Base-by-base conservation (phyloP, 2,329 filamentous ascomycete genomes). In the Meredithiella fracta region DNA sequence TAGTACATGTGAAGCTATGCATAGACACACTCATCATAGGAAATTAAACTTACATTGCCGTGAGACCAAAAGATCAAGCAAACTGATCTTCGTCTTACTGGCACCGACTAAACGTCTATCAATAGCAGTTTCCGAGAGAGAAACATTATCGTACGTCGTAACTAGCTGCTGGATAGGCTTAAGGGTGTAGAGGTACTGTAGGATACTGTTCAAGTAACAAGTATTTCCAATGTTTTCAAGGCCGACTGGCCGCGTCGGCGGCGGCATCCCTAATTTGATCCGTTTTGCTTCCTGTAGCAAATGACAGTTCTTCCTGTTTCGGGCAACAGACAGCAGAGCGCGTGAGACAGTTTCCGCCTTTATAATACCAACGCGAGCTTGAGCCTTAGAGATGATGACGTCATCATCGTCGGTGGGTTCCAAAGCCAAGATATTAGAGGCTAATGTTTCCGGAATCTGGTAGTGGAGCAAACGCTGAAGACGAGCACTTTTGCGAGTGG, bases 221-320 rank as follows among this genome's bases (percentile, higher is more conserved):
- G 94, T 98, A 64, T 98, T 98, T 58, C 92, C 90, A 57, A 97
- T 94, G 62, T 97, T 98, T 60, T 82, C 78, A 4, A 97, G 75
- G 0, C 92, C 92, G 22, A 94, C 86, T 0, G 58, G 58, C 44
- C 58, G 56, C 14, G 47, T 40, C n/a, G 58, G 58, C 1, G 58
- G 58, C 11, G 92, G 92, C 9, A 61, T 57, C 1, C 60, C 61
- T 20, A 57, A 42, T 31, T 56, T 53, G 5, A 60, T 59, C 26
- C 53, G 59, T 26, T 58, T 58, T 17, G 38, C 57, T 56, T 54
- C 58, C 25, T 29, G 58, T 50, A 26, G 57, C 44, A 56, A 54
- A 54, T 20, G 61, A 54, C 52, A 62, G 60, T 47, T 63, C 62
- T 53, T 64, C 53, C 56, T 54, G 23, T 66, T 63, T 3, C 61